phyloP scores from a whole-genome alignment of 1,284 basidiomycete species.

The Sanghuangporus weigelae region DNA sequence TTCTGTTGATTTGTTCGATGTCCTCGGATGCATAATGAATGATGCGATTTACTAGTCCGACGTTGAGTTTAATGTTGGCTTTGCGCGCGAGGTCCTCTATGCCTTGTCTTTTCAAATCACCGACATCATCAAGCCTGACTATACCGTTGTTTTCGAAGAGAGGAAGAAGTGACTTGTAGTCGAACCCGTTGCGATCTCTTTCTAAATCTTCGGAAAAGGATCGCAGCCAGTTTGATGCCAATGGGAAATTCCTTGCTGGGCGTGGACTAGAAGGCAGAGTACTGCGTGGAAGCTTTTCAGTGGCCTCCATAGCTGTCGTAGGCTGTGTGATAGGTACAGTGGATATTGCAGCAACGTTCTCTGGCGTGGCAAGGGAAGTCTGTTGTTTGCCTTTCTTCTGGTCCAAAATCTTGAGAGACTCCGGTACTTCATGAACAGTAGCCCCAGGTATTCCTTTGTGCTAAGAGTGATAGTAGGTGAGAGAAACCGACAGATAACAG shows the following conservation, averaged over 20 bases:
- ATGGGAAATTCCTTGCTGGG: not conserved
- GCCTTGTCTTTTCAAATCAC: not conserved
- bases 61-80: not conserved
- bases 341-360: not conserved
- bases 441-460: not conserved
- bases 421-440: not conserved
- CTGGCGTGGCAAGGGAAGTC: not conserved
- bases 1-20: not conserved
- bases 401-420: not conserved
- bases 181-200: not conserved
- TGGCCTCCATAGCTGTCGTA: not conserved
- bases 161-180: not conserved
- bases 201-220: not conserved
- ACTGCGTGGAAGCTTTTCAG: not conserved
- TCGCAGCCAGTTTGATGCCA: not conserved
- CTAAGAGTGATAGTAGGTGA: not conserved
- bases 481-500: not conserved
- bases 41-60: not conserved
- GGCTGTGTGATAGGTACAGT: not conserved
- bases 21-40: not conserved
- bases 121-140: not conserved
- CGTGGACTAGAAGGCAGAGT: not conserved
- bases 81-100: not conserved
- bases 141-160: not conserved
- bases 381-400: not conserved